Percentiles rank a stretch among this genome's conserved stretches.
Evolutionary conservation across 345 rosid genomes (phyloP).

Genomic region (Dipteronia dyeriana): DNA sequence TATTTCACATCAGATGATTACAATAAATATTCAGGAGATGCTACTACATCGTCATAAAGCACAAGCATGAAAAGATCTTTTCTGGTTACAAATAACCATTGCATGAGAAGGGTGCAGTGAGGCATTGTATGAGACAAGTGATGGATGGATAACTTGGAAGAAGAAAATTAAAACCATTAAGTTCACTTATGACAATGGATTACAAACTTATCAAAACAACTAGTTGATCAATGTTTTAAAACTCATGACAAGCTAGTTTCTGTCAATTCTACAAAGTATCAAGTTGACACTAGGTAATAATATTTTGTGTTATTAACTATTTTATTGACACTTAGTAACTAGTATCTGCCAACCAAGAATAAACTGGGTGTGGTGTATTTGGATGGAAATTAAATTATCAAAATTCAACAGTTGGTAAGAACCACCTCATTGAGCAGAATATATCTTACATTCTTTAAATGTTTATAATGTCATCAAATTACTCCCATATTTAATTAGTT

Average conservation of each 20-base stretch:
- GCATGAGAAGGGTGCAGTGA: background rate
- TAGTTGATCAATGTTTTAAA: background rate
- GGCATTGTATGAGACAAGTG: background rate
- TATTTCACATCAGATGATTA: background rate
- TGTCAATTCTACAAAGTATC: background rate
- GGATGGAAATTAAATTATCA: background rate
- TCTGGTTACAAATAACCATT: background rate
- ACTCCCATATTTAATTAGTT: background rate
- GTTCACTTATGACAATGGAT: slow-evolving; percentile 10
- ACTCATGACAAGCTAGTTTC: slow-evolving; percentile 1
- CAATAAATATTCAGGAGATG: background rate
- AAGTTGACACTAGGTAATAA: background rate
- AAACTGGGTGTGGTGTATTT: background rate
- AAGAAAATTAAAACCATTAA: background rate
- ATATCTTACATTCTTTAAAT: background rate
- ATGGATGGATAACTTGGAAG: slow-evolving; percentile 1
- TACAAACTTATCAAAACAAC: background rate
- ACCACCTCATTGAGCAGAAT: background rate
- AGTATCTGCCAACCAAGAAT: background rate
- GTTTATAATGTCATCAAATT: background rate
- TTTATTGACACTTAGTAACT: background rate
- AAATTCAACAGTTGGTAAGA: background rate
- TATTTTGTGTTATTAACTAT: no score
- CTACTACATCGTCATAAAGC: background rate
- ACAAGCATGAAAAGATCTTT: background rate